Base-by-base conservation (phyloP, 345 rosid genomes). In the Eutrema japonicum region DNA sequence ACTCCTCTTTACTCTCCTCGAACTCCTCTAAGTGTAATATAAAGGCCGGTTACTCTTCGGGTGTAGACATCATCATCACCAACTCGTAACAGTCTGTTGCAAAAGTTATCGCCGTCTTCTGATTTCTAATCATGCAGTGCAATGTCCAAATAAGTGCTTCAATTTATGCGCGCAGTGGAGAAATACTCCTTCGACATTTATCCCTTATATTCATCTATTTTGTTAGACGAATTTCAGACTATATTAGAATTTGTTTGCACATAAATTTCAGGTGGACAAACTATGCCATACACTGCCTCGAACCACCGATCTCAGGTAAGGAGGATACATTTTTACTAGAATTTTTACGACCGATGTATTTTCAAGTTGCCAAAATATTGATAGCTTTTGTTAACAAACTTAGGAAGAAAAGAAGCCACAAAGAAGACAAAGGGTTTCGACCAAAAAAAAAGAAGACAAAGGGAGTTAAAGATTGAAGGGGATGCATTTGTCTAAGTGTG, bases 401-500 rank as follows among this genome's bases (percentile, higher is more conserved):
- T 68, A 43, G 56, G 60, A 53, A 68, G 57, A 27, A 50, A 53
- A 61, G 52, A 74, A 40, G 67, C 45, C 37, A 37, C 56, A 49
- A 46, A 46, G 8, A 37, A 46, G 37, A 68, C 43, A 68, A 10
- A 57, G 12, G 4, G 59, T 18, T 18, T 18, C 22, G 22, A 18
- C 22, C 22, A 18, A 18, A 18, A 18, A 18, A 18, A 18, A 18
- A 18, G 8, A 37, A 46, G 37, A 68, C 43, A 68, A 10, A 57
- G 12, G 4, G 59, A 67, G 68, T 75, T 68, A 37, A 36, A 60
- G 42, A 59, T 43, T 46, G 74, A 68, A 68, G 47, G 67, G 40
- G 73, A 68, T 35, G 67, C 61, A 66, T 74, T 50, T 67, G 68
- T 74, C 52, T n/a, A 48, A 47, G 61, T 57, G 78, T 66, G 78